Evolutionary conservation across 2,329 filamentous ascomycete genomes (phyloP).

Genomic region (Apiospora phragmitis): DNA sequence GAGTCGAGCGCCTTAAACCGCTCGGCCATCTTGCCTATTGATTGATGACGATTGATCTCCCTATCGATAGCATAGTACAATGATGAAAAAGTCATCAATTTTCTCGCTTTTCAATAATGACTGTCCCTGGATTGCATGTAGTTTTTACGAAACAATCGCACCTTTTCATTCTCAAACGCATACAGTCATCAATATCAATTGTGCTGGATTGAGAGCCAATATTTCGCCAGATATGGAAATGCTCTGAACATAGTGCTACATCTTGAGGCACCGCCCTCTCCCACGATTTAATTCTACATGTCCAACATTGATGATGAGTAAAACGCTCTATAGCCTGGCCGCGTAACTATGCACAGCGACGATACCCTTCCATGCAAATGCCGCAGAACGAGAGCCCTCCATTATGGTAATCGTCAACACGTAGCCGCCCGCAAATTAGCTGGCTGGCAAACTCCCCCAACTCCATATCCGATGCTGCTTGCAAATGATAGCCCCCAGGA

Average conservation of each 20-base stretch:
- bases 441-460: background rate
- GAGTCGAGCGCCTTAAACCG: slow-evolving; percentile 7
- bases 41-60: background rate
- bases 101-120: background rate
- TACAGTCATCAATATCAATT: too few species aligned
- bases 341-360: background rate
- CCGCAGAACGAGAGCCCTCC: background rate
- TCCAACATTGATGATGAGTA: background rate
- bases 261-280: background rate
- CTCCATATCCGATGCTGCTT: background rate
- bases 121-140: background rate
- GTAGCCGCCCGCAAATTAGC: background rate
- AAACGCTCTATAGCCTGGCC: background rate
- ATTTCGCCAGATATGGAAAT: too few species aligned
- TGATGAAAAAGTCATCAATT: background rate
- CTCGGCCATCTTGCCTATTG: slow-evolving; percentile 4
- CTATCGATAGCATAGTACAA: background rate
- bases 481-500: background rate
- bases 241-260: too few species aligned
- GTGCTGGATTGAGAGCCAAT: too few species aligned
- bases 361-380: background rate
- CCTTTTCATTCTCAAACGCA: too few species aligned
- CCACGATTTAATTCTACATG: background rate
- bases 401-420: background rate
- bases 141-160: background rate